Conservation (phyloP, 164 flowering plant genomes). For the Brasenia schreberi region DNA sequence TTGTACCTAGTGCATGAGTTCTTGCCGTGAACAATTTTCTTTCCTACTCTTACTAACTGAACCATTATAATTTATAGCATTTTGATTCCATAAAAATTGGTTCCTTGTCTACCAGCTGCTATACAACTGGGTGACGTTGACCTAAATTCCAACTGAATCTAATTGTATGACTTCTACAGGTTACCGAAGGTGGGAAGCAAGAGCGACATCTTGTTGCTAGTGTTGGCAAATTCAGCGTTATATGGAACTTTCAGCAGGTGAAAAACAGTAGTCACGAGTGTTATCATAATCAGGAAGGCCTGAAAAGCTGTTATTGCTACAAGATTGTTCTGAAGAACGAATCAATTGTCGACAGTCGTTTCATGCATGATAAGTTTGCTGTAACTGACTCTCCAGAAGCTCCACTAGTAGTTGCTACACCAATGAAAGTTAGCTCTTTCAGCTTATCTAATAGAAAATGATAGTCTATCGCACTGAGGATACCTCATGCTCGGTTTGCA, state of each 20-base stretch:
- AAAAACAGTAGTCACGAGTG: slow-evolving; percentile 86
- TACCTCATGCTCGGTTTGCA: too few species aligned
- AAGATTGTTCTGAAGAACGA: slow-evolving; percentile 78
- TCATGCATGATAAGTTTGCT: slow-evolving; percentile 90
- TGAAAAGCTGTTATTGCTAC: slow-evolving; percentile 96
- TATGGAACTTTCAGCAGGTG: slow-evolving; percentile 87
- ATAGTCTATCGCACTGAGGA: neutral
- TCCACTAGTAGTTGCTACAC: slow-evolving; percentile 91
- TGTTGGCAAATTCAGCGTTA: slow-evolving; percentile 80
- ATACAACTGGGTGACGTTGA: too few species aligned
- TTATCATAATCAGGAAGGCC: slow-evolving; percentile 68
- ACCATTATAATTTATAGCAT: too few species aligned
- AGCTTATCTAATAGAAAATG: slow-evolving; percentile 63
- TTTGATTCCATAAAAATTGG: too few species aligned
- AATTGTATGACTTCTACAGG: slow-evolving; percentile 19
- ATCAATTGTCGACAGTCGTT: slow-evolving; percentile 87
- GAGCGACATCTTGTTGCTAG: slow-evolving; percentile 91
- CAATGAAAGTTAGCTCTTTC: slow-evolving; percentile 87
- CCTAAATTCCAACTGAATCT: too few species aligned
- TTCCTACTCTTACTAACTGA: too few species aligned
- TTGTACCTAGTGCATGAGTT: too few species aligned
- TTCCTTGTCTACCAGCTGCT: too few species aligned
- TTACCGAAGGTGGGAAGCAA: slow-evolving; percentile 77
- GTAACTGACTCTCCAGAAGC: slow-evolving; percentile 83
- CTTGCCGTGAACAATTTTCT: too few species aligned